phyloP scores from a whole-genome alignment of 306 rosid species.

The Hylodesmum podocarpum region DNA sequence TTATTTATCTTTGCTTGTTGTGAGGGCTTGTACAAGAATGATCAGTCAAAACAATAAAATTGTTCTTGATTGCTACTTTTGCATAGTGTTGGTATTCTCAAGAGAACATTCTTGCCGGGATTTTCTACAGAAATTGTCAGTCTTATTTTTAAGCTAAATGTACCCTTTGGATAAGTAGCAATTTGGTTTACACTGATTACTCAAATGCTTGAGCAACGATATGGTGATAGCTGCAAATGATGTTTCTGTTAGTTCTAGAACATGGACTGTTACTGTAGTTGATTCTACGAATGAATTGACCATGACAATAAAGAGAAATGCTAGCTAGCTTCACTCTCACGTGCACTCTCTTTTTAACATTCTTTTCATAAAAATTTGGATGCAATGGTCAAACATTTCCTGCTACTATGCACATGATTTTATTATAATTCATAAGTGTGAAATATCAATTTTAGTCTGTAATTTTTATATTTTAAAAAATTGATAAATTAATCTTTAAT shows the following conservation, averaged over 20 bases:
- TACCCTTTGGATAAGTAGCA: background rate
- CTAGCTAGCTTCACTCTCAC: too few species aligned
- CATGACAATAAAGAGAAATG: background rate
- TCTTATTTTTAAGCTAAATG: background rate
- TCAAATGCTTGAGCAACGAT: background rate
- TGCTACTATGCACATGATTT: too few species aligned
- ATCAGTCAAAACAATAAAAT: background rate
- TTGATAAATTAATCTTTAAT: too few species aligned
- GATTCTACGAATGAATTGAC: background rate
- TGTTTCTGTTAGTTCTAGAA: background rate
- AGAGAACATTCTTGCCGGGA: background rate
- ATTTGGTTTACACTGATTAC: background rate
- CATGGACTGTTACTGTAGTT: background rate
- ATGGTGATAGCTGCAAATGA: background rate
- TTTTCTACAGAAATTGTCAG: background rate
- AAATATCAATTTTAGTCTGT: too few species aligned
- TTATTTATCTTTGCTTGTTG: background rate
- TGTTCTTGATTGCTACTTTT: background rate
- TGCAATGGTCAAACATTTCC: background rate
- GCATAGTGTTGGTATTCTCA: background rate
- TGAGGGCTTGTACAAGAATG: constrained; percentile 4
- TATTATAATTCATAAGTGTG: too few species aligned
- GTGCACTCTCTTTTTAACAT: too few species aligned
- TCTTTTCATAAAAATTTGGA: too few species aligned
- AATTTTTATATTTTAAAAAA: too few species aligned